Evolutionary conservation across 31 red algal species (phyloP), one percentile per base, ranked within the genome.

Genomic region (Asparagopsis taxiformis): DNA sequence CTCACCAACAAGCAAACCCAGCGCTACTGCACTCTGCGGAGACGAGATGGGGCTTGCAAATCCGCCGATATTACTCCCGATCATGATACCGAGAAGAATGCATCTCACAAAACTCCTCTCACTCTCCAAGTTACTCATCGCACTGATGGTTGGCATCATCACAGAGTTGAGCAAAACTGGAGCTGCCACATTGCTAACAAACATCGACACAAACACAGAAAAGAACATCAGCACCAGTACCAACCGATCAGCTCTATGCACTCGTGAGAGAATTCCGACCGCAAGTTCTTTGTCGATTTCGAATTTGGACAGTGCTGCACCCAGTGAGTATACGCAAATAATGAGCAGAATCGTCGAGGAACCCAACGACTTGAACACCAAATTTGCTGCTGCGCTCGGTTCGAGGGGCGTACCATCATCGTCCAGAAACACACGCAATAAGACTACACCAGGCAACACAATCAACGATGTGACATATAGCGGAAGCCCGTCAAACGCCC

Each of bases 1-100:
- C 37, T 57, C 51, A 49, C 72, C 77, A 10, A 25, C 61, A 21
- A 98, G 69, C 10, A 83, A 65, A 16, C 82, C 86, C 10, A 98
- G 58, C 9, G 90, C 95, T 32, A 98, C 80, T 3, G 95, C 95
- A 46, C 89, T 93, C 50, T 98, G 95, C 3, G 95, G 95, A n/a
- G 95, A 98, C 15, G 95, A 72, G 33, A 98, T 98, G 5, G 95
- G 95, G 34, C 84, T 83, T 1, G 82, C 70, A 87, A 98, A 93
- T 6, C 95, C 95, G 7, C 95, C 95, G 28, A 98, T 90, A 68
- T 98, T 98, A 33, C 76, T 82, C 36, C 90, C 80, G 15, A 79
- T 55, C 56, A 87, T 87, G 21, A 98, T 85, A 10, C 95, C 95
- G 16, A 98, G 71, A 35, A 98, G 60, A n/a, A 93, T 51, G 58